Base-by-base conservation (phyloP, 495 filamentous ascomycete species). In the Aspergillus affinis region DNA sequence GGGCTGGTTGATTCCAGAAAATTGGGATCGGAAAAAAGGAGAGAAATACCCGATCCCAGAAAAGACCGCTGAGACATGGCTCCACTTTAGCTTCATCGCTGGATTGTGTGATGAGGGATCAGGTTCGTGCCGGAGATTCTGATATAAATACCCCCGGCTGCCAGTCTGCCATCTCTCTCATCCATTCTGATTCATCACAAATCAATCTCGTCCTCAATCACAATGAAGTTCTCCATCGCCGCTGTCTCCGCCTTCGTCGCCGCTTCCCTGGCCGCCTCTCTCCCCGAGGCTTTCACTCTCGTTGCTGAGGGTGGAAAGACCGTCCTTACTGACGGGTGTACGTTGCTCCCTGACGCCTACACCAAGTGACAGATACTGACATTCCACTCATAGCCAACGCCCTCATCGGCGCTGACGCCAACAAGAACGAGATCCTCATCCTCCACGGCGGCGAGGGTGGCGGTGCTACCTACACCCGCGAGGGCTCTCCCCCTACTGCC, bases 221-320 rank as follows among this genome's bases (percentile, higher is more conserved):
- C 50, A 64, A 73, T 75, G 72, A 75, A 73, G 57, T 69, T 75
- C 65, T 65, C 68, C 19, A 44, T 73, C 29, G 63, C 69, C 52
- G 51, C 70, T 19, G 44, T 70, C 54, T 61, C 68, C 36, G 63
- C 59, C 51, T 65, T 73, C 47, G 62, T 61, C 63, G 61, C 65
- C 55, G 67, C 70, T 51, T 51, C 66, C 54, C 49, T 57, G 41
- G 68, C 69, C 13, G 70, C 66, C 55, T 59, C 62, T 32, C 68
- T 75, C 36, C 72, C 72, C 44, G 26, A 62, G 53, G 63, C 68
- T 54, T 72, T 75, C 61, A 70, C 70, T 27, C 70, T 74, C 23
- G 70, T 72, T 51, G 70, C 67, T 47, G 66, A 72, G 17, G 72
- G 65, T 27, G 69, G 70, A 41, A 57, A 55, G 20, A 71, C 72